These are phyloP conservation scores for Stephanodiscus triporus DNA, from an alignment of 108 stramenopile genomes.

Conservation along the genomic window DNA sequence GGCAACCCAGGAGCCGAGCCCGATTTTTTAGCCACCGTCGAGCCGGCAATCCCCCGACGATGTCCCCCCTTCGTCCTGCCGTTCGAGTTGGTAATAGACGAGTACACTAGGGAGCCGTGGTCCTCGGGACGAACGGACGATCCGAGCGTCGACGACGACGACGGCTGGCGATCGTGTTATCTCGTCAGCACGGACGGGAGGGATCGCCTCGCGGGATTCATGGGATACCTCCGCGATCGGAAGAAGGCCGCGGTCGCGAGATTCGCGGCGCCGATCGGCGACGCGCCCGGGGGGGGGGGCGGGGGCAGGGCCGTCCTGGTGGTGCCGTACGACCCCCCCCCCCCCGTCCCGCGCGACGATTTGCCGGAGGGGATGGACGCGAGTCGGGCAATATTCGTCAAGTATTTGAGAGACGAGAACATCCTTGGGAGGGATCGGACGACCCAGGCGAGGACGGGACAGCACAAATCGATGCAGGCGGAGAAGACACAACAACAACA, in stretches of 20 bases:
- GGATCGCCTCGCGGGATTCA: conserved; percentile 78
- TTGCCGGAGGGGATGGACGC: conserved; percentile 36
- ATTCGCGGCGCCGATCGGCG: conserved; percentile 50
- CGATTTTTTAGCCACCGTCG: conserved; percentile 9
- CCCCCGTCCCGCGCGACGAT: conserved; percentile 22
- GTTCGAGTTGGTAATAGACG: conserved; percentile 63
- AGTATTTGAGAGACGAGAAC: conserved; percentile 53
- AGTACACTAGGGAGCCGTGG: conserved; percentile 83
- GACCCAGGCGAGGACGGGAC: conserved; percentile 31
- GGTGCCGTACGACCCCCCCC: conserved; percentile 62
- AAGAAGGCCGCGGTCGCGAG: conserved; percentile 75
- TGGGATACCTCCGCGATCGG: conserved; percentile 68
- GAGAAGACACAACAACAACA: conserved; percentile 28
- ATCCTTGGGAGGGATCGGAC: conserved; percentile 22
- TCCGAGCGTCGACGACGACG: conserved; percentile 18
- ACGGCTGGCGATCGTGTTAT: conserved; percentile 33
- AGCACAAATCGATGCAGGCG: conserved; percentile 28
- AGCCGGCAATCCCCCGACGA: background rate
- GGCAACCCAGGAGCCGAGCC: conserved; percentile 10
- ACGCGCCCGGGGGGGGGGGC: conserved; percentile 1
- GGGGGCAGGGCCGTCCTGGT: conserved; percentile 50
- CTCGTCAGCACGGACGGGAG: conserved; percentile 64
- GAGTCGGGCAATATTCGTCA: conserved; percentile 42
- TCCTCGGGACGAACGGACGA: conserved; percentile 38
- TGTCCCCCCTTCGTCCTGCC: conserved; percentile 34